Base-by-base conservation (phyloP, 352 stramenopile genomes). In the Globisporangium megalacanthum region DNA sequence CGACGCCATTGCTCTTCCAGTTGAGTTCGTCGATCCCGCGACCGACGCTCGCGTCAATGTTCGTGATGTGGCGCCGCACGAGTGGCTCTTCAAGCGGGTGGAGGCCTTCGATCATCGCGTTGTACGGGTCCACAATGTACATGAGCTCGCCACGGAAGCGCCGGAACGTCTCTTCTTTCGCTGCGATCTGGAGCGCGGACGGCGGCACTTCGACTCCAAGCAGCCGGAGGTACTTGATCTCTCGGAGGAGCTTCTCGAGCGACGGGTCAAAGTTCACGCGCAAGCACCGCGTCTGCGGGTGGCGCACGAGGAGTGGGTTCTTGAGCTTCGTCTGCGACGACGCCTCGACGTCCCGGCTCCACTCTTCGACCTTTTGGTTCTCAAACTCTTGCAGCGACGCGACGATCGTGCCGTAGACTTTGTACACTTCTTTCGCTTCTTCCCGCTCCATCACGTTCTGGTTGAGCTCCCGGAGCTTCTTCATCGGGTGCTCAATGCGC, bases 51-150 rank as follows among this genome's bases (percentile, higher is more conserved):
- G 77, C 73, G 60, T 99, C 95, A 46, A 99, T 99, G 58, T 97
- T 98, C 54, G 94, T 87, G 44, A 99, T 89, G 62, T 99, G 97
- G 13, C 92, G 92, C 49, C 88, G 81, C 25, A 99, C 83, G 6
- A 99, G 75, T 14, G 97, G 96, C 66, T 98, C 96, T 66, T 99
- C 97, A 4, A 99, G 85, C 5, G 96, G 94, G 49, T 99, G 91
- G 13, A 99, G 81, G 10, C 88, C 89, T 60, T 97, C 92, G 55
- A 99, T 94, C 69, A 98, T 97, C 22, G 86, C 86, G 66, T 99
- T 99, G 76, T 99, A 98, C 56, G 96, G 97, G 49, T 98, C 95
- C 0, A 99, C 95, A 64, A 99, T 98, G 56, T 98, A 94, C 66
- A 98, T 94, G 39, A 99, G 71, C 68, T 98, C 97, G 2, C 90